Base-by-base conservation (phyloP, 2,329 filamentous ascomycete species). In the Tolypocladium ovalisporum region DNA sequence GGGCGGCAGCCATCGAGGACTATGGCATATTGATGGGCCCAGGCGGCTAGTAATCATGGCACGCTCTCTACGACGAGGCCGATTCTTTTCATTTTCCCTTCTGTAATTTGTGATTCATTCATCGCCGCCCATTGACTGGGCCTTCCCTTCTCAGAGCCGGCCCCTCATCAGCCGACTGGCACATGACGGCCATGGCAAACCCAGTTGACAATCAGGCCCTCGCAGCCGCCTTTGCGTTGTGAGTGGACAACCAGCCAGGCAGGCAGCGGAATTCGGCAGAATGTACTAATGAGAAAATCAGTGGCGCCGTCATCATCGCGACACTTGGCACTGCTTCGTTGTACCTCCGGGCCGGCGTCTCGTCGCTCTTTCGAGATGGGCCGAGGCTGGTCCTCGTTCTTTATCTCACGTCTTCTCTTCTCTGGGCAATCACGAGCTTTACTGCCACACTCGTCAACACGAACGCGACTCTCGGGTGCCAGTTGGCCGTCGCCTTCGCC, bases 381-480 rank as follows among this genome's bases (percentile, higher is more conserved):
- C 76, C 78, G 80, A 83, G 81, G 81, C 81, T 84, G 80, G 80
- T 77, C 80, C 81, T 84, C 79, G 71, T 77, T 65, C 68, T 73
- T 62, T 83, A 83, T 67, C 74, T 83, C 64, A 60, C 75, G 32
- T 73, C 75, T 58, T 73, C 79, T 35, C 74, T 75, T 62, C 71
- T 81, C 54, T 85, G 82, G 82, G 79, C 80, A 52, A 69, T 79
- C 44, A 66, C 75, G 60, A 76, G 75, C 57, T 84, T 84, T 60
- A 68, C 78, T 56, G 69, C 78, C 34, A 77, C 77, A 29, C 65
- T 80, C 56, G 72, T 82, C 67, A 69, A 76, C 60, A 66, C 73
- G 37, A 67, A 67, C 36, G 74, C 76, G 36, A 59, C 70, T 22
- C 67, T 73, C 19, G 70, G 73, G 15, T 85, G 82, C 64, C 80